phyloP scores from a whole-genome alignment of 2,329 filamentous ascomycete genomes.

The Fusarium secorum region DNA sequence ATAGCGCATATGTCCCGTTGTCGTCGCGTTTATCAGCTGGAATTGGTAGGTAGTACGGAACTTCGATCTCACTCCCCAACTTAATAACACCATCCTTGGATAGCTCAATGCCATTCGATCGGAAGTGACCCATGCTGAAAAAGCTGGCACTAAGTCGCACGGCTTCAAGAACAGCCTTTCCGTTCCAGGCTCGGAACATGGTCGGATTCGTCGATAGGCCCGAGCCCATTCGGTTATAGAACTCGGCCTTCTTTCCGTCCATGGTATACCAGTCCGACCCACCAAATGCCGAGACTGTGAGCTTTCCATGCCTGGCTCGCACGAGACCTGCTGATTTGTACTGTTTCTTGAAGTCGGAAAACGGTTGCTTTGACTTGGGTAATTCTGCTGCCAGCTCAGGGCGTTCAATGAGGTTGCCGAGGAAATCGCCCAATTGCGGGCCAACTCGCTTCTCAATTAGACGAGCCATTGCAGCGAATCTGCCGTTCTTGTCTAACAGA shows the following conservation, averaged over 20 bases:
- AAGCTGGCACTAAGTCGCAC: slow-evolving; percentile 16
- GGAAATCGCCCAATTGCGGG: neutral
- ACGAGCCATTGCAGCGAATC: slow-evolving; percentile 12
- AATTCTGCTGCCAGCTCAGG: neutral
- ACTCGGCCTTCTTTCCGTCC: slow-evolving; percentile 22
- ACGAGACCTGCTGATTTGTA: slow-evolving; percentile 10
- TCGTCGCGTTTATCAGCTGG: neutral
- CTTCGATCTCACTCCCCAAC: slow-evolving; percentile 10
- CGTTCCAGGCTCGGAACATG: slow-evolving; percentile 31
- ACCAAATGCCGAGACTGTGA: slow-evolving; percentile 23
- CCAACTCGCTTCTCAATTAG: slow-evolving; percentile 12
- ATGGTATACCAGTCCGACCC: slow-evolving; percentile 23
- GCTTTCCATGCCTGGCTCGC: slow-evolving; percentile 5
- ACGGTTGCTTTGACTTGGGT: neutral
- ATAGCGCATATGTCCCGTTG: slow-evolving; percentile 10
- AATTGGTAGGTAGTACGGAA: slow-evolving; percentile 15
- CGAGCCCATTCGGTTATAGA: slow-evolving; percentile 24
- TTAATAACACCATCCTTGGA: neutral
- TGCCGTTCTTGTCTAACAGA: neutral
- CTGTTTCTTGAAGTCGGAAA: neutral
- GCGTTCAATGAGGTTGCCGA: slow-evolving; percentile 5
- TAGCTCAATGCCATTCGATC: slow-evolving; percentile 15
- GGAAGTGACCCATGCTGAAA: slow-evolving; percentile 28
- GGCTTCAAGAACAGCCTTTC: slow-evolving; percentile 19
- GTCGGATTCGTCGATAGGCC: slow-evolving; percentile 25